These are phyloP conservation scores for Perilla frutescens DNA, from an alignment of 257 asterid genomes.

Conservation along the genomic window DNA sequence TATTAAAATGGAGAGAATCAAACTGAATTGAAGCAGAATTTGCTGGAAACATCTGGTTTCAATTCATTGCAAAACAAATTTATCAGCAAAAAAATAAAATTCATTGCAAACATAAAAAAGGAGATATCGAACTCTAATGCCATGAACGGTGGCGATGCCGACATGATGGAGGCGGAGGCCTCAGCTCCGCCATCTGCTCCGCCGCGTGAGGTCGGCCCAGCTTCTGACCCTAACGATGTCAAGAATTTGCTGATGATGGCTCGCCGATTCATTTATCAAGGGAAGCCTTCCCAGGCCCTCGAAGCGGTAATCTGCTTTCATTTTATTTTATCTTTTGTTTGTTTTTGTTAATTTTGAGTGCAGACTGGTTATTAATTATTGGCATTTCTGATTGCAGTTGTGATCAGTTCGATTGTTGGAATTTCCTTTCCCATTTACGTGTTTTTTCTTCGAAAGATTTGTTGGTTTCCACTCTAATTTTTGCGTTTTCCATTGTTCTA, in stretches of 20 bases:
- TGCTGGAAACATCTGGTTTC: constrained; percentile 56
- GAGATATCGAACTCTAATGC: constrained; percentile 44
- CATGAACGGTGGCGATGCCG: constrained; percentile 66
- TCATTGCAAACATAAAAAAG: neutral
- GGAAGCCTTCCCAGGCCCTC: constrained; percentile 88
- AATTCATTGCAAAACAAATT: neutral
- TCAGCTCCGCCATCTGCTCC: constrained; percentile 37
- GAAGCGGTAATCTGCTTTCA: constrained; percentile 64
- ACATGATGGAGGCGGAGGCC: constrained; percentile 79
- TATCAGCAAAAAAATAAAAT: neutral
- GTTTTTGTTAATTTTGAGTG: constrained; percentile 12
- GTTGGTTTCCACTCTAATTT: constrained; percentile 1
- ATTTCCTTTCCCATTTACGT: constrained; percentile 14
- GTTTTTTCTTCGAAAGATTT: neutral
- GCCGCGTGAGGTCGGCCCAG: constrained; percentile 32
- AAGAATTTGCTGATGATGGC: constrained; percentile 66
- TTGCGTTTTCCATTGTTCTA: neutral
- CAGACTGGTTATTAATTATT: neutral
- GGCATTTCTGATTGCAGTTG: constrained; percentile 22
- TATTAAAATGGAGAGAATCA: constrained; percentile 19
- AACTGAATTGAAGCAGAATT: constrained; percentile 37
- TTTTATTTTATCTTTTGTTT: neutral
- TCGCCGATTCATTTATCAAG: constrained; percentile 77
- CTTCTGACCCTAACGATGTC: constrained; percentile 48
- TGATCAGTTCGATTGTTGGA: constrained; percentile 31